Conservation (phyloP, 2,329 filamentous ascomycete species). For the Penicillium sp. region DNA sequence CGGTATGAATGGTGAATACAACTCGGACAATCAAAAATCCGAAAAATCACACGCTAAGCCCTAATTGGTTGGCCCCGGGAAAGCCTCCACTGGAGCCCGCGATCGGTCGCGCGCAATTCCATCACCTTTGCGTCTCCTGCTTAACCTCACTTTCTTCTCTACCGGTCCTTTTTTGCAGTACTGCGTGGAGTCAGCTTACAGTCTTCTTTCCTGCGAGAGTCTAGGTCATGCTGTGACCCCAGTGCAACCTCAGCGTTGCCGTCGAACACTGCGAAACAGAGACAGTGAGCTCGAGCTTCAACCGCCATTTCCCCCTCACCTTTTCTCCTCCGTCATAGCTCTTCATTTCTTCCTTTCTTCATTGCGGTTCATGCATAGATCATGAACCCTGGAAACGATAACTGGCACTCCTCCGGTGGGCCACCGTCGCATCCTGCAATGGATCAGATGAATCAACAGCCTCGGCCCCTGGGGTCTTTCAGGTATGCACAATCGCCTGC, state of each 20-base stretch:
- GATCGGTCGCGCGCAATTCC: constrained; percentile 44
- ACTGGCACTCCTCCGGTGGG: constrained; percentile 44
- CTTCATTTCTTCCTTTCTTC: background rate
- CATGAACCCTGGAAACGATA: constrained; percentile 49
- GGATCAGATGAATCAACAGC: constrained; percentile 46
- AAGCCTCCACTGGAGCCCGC: constrained; percentile 39
- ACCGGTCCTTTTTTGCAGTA: constrained; percentile 7
- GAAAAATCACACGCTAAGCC: constrained; percentile 20
- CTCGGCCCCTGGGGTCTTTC: constrained; percentile 47
- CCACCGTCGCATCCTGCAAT: constrained; percentile 45
- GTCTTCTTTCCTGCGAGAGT: constrained; percentile 9
- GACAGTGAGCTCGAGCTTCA: constrained; percentile 22
- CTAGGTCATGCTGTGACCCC: constrained; percentile 27
- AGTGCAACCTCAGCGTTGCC: constrained; percentile 21
- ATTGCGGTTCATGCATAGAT: constrained; percentile 26
- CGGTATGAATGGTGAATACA: background rate
- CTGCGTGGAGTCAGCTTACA: constrained; percentile 5
- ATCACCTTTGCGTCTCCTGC: constrained; percentile 22
- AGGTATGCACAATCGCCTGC: constrained; percentile 36
- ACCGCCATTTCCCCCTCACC: constrained; percentile 12
- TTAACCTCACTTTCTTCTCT: constrained; percentile 14
- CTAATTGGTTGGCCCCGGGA: constrained; percentile 31
- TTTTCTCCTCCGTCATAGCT: constrained; percentile 18
- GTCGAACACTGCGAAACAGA: constrained; percentile 11
- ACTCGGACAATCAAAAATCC: constrained; percentile 30